Conservation (phyloP, 345 rosid species). For the Erodium maritimum region DNA sequence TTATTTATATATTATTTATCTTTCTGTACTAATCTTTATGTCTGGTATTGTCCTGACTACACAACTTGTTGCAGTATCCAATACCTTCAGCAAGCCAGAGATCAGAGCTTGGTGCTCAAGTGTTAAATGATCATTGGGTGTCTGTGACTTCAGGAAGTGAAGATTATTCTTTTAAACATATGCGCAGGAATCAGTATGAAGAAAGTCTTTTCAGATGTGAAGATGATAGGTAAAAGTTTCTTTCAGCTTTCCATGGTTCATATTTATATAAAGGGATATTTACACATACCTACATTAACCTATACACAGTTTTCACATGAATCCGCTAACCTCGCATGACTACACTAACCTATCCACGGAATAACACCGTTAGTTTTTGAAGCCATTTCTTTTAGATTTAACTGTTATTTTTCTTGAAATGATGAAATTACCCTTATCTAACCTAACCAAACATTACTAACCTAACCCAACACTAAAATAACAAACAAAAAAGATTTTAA, state of each 20-base stretch:
- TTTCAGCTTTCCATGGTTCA: not conserved
- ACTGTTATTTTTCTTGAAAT: no score
- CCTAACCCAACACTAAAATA: no score
- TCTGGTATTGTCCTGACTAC: not conserved
- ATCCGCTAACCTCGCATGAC: no score
- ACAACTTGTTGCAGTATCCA: slow-evolving; percentile 51
- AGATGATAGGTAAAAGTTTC: slow-evolving; percentile 68
- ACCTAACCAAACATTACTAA: no score
- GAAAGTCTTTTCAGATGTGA: slow-evolving; percentile 96
- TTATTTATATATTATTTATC: not conserved
- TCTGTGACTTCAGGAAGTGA: slow-evolving; percentile 96
- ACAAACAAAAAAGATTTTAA: no score
- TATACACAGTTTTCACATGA: no score
- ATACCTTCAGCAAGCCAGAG: slow-evolving; percentile 73
- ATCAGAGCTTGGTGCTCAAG: slow-evolving; percentile 70
- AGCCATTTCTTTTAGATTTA: no score
- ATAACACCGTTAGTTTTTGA: no score
- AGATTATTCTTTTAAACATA: slow-evolving; percentile 91
- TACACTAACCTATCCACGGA: no score
- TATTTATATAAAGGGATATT: no score
- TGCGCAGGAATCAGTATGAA: slow-evolving; percentile 94
- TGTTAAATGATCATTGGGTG: slow-evolving; percentile 93
- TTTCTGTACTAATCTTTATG: not conserved
- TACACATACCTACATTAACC: no score
- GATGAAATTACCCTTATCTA: no score